Evolutionary conservation across 73 alveolate genomes (phyloP).

Genomic region (Blepharisma japonicum): DNA sequence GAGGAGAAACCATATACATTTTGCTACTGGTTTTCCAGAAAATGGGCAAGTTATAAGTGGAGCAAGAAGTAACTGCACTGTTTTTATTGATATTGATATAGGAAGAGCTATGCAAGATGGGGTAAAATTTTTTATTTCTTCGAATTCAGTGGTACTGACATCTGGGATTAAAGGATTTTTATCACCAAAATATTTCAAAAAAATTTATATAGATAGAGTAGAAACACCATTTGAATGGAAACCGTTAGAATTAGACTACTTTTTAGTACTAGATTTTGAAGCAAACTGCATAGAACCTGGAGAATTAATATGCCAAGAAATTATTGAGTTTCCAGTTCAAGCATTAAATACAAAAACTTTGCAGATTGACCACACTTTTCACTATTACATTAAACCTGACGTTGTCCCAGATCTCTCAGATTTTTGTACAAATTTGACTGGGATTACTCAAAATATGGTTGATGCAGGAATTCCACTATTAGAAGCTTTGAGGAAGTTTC

Average conservation of each 20-base stretch:
- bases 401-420: conserved; percentile 58
- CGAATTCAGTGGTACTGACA: conserved; percentile 69
- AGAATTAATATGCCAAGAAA: conserved; percentile 50
- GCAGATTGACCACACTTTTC: conserved; percentile 43
- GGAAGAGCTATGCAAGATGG: conserved; percentile 65
- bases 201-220: conserved; percentile 30
- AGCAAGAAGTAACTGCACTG: conserved; percentile 64
- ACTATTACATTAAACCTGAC: conserved; percentile 58
- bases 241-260: conserved; percentile 44
- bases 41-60: conserved; percentile 81
- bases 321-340: conserved; percentile 73
- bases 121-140: conserved; percentile 65
- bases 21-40: conserved; percentile 74
- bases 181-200: conserved; percentile 73
- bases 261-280: conserved; percentile 65
- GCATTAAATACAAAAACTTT: conserved; percentile 40
- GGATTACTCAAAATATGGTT: conserved; percentile 56
- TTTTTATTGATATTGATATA: conserved; percentile 62
- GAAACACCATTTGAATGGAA: not conserved
- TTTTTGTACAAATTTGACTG: conserved; percentile 75
- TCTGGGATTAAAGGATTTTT: conserved; percentile 70
- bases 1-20: conserved; percentile 81
- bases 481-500: conserved; percentile 49
- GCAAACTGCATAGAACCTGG: conserved; percentile 55
- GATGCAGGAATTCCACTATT: conserved; percentile 44